Base-by-base conservation (phyloP, 495 filamentous ascomycete genomes). In the Hypoxylon intermedium region DNA sequence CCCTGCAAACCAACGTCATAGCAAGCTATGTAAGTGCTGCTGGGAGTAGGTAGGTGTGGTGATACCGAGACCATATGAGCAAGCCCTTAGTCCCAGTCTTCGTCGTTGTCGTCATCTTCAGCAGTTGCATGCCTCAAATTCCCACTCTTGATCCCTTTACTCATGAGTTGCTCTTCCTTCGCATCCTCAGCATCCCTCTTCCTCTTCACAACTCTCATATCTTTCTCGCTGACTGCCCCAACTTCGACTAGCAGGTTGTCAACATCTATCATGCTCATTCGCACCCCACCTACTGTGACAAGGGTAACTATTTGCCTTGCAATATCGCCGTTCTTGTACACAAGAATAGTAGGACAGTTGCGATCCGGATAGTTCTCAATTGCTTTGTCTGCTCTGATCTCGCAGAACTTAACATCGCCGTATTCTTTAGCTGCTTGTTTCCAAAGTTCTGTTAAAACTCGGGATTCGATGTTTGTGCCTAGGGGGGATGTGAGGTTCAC, bases 321-420 rank as follows among this genome's bases (percentile, higher is more conserved):
- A 48, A 99, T 95, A 74, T 98, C 92, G 15, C 91, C 92, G 61
- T 97, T 89, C 67, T 86, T 86, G 68, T 98, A 99, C 0, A 96
- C 84, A 52, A 99, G 74, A 24, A 99, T 93, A 5, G 94, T 99
- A 6, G 94, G 94, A 43, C 91, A 95, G 68, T 97, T 98, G 47
- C 82, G 82, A 69, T 98, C 95, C 12, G 94, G 94, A 72, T 98
- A 99, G 16, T 89, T 89, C 75, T 98, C 94, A 67, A 99, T 97
- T 53, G 94, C 96, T 83, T 96, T 87, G 68, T 92, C 87, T 2
- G 85, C 94, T 63, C 86, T 82, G 40, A 99, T 98, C 75, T 99
- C 91, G 71, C 93, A 97, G 77, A 99, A 99, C 75, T 99, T 99
- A 69, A 98, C 74, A 54, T 99, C 92, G 23, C 91, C 91, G 67